A percentile compares a stretch with the other conserved stretches of the same genome.
Conservation (phyloP, 2,329 filamentous ascomycete genomes). For the Claviceps fusiformis region DNA sequence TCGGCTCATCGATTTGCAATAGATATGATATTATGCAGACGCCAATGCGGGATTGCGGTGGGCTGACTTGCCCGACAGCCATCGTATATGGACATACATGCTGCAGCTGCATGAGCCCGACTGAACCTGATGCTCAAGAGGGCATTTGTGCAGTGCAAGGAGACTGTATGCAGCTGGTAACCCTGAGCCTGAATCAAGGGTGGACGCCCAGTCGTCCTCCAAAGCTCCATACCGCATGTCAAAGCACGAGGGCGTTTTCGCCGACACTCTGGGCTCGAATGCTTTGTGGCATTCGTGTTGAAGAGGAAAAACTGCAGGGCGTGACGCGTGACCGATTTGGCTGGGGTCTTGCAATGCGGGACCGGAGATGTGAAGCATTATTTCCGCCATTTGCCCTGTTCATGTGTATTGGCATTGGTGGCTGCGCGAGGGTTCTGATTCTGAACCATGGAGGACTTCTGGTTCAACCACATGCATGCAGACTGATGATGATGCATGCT, state of each 20-base stretch:
- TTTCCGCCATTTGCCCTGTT: no score
- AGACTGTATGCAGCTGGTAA: no score
- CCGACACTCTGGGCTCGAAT: background rate
- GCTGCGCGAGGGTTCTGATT: background rate
- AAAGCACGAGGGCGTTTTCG: no score
- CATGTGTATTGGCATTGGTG: background rate
- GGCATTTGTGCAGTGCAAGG: background rate
- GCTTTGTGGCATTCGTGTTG: background rate
- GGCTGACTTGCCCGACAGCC: background rate
- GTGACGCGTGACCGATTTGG: no score
- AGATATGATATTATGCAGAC: background rate
- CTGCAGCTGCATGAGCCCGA: conserved; percentile 8
- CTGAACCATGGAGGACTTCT: background rate
- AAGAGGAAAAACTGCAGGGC: background rate
- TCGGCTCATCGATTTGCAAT: no score
- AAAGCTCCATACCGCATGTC: no score
- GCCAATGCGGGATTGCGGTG: background rate
- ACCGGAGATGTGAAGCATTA: no score
- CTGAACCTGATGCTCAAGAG: conserved; percentile 8
- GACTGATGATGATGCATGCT: background rate
- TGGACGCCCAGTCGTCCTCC: background rate
- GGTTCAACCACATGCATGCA: background rate
- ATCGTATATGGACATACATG: background rate
- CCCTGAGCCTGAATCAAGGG: background rate
- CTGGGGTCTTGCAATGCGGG: no score